Evolutionary conservation across 2,329 filamentous ascomycete species (phyloP), one percentile per base, ranked within the genome.

Genomic region (Rhexocercosporidium sp.): DNA sequence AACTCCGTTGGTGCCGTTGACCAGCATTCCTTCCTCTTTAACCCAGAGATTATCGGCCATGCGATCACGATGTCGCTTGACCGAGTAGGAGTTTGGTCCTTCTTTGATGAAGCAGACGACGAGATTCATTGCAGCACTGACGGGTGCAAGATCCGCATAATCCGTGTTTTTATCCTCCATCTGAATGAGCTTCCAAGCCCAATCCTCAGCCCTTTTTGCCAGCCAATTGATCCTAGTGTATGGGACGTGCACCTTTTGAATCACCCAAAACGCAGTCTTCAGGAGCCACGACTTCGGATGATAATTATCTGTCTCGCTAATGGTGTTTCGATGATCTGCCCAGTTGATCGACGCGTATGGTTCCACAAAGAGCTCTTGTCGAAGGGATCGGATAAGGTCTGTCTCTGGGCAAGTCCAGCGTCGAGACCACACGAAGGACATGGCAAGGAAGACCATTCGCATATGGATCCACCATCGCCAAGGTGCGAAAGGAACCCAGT

Each of bases 381-480:
- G 89, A 47, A 99, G 79, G 64, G 88, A 86, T 25, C 86, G 86
- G 61, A 92, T 92, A 1, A 97, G 78, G 3, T 91, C 87, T 47
- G 92, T 95, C 72, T 92, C 85, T 18, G 93, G 91, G 71, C 91
- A 91, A 31, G 85, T 86, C 89, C 93, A 97, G 70, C 85, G 85
- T 81, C 91, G 93, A 0, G 94, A 97, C 82, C 92, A 97, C 49
- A 98, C 79, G 76, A 92, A 97, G 0, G 91, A 89, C 93, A 98
- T 97, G 5, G 94, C 91, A 59, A 97, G 78, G 75, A 95, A 97
- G n/a, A 99, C 94, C 79, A 92, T 89, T n/a, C 96, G 93, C 79
- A 97, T 97, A 75, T 99, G 96, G 75, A 98, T 92, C 95, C 94
- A 97, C 94, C 95, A 97, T 72, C 93, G 85, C 93, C 94, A 97